Conservation (phyloP, 2,329 filamentous ascomycete species). For the Trichoderma guizhouense region DNA sequence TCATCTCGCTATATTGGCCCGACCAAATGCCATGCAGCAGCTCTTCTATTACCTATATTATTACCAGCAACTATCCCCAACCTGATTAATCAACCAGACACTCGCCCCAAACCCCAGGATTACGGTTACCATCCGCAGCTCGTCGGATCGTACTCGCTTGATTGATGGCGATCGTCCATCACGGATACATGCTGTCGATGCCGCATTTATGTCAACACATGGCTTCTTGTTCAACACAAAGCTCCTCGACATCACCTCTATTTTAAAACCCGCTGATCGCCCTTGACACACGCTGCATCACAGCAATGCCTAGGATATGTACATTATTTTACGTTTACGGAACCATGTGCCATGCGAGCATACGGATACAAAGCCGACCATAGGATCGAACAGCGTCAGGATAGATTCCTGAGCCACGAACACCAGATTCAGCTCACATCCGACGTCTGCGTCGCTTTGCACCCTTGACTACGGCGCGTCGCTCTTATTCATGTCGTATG, state of each 20-base stretch:
- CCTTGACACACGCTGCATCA: neutral
- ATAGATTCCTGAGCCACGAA: slow-evolving; percentile 29
- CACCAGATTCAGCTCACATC: slow-evolving; percentile 38
- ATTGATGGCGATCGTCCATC: slow-evolving; percentile 44
- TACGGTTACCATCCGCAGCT: slow-evolving; percentile 55
- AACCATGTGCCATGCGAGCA: neutral
- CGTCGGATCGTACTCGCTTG: slow-evolving; percentile 56
- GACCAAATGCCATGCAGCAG: slow-evolving; percentile 67
- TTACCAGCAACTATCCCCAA: slow-evolving; percentile 45
- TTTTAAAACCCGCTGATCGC: neutral
- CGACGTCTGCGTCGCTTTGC: slow-evolving; percentile 31
- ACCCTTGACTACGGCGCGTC: slow-evolving; percentile 25
- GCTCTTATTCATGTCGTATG: slow-evolving; percentile 39
- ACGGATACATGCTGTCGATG: neutral
- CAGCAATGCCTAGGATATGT: neutral
- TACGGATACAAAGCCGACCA: neutral
- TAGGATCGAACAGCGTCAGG: slow-evolving; percentile 5
- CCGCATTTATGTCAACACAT: neutral
- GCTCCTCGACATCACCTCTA: neutral
- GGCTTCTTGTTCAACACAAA: neutral
- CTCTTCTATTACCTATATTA: slow-evolving; percentile 60
- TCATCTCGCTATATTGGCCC: slow-evolving; percentile 75
- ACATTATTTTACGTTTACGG: neutral
- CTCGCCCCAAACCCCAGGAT: slow-evolving; percentile 62
- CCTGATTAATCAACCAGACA: slow-evolving; percentile 56